Evolutionary conservation across 106 monocot species (phyloP).

Genomic region (Platanthera guangdongensis): DNA sequence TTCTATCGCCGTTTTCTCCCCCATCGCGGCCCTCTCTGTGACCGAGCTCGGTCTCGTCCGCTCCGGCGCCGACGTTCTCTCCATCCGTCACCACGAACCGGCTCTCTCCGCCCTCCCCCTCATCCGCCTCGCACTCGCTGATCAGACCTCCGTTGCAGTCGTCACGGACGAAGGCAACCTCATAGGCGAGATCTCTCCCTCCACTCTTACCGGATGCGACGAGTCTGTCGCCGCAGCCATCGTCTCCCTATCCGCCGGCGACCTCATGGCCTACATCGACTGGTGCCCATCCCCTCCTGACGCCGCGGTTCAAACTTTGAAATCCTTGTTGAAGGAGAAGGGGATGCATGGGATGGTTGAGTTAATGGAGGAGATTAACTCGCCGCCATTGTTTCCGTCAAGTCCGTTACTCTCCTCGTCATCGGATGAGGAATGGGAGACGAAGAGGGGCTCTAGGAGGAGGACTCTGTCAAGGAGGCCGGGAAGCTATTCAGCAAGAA

Average conservation of each 20-base stretch:
- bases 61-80: constrained; percentile 15
- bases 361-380: constrained; percentile 31
- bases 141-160: constrained; percentile 45
- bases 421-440: constrained; percentile 19
- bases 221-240: constrained; percentile 55
- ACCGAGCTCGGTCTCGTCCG: constrained; percentile 34
- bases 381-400: constrained; percentile 11
- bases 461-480: constrained; percentile 14
- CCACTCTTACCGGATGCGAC: constrained; percentile 26
- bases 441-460: constrained; percentile 2
- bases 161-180: constrained; percentile 30
- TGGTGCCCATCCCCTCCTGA: constrained; percentile 25
- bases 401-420: constrained; percentile 30
- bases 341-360: constrained; percentile 54
- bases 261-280: constrained; percentile 60
- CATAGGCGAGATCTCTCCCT: constrained; percentile 50
- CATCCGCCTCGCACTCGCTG: constrained; percentile 24
- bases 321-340: constrained; percentile 27
- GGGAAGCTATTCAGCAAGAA: constrained; percentile 38
- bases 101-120: constrained; percentile 48
- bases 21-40: constrained; percentile 24
- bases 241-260: constrained; percentile 48
- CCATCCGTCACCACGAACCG: constrained; percentile 19
- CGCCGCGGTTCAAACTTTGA: constrained; percentile 25
- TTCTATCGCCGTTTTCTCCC: constrained; percentile 37